A percentile compares a stretch with the other conserved stretches of the same genome.
Evolutionary conservation across 179 eudicot genomes (phyloP).

Genomic region (Gypsophila paniculata): DNA sequence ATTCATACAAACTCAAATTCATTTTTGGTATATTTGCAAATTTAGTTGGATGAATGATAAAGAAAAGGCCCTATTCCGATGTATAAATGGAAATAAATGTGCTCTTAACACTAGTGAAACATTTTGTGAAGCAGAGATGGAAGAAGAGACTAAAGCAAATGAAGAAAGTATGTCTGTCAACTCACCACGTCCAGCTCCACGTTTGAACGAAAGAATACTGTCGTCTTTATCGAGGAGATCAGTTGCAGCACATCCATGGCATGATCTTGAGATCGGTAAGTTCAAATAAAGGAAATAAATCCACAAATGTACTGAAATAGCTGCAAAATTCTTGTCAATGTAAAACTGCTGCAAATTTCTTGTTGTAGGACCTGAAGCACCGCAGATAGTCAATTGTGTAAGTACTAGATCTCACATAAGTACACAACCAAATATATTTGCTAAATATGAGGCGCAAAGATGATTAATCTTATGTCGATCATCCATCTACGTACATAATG

Average conservation of each 20-base stretch:
- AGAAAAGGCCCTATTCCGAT: neutral
- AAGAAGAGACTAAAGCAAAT: constrained; percentile 17
- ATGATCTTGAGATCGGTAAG: constrained; percentile 65
- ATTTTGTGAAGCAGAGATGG: constrained; percentile 28
- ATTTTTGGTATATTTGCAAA: neutral
- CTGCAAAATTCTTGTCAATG: neutral
- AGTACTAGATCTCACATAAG: constrained; percentile 17
- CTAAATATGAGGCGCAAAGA: constrained; percentile 1
- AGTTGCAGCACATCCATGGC: constrained; percentile 81
- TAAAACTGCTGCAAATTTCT: neutral
- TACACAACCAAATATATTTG: neutral
- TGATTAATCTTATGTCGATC: neutral
- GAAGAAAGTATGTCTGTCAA: constrained; percentile 16
- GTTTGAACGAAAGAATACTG: constrained; percentile 56
- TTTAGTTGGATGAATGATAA: neutral
- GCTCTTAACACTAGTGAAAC: neutral
- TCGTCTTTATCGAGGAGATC: constrained; percentile 62
- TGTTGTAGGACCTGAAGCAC: constrained; percentile 61
- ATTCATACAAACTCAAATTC: neutral
- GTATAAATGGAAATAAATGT: neutral
- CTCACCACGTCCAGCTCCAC: constrained; percentile 34
- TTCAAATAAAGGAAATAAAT: neutral
- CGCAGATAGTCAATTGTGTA: constrained; percentile 52
- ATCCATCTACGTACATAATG: neutral
- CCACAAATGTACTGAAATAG: neutral